phyloP scores from a whole-genome alignment of 371 early-diverging fungal genomes.

The Rhizopus delemar region DNA sequence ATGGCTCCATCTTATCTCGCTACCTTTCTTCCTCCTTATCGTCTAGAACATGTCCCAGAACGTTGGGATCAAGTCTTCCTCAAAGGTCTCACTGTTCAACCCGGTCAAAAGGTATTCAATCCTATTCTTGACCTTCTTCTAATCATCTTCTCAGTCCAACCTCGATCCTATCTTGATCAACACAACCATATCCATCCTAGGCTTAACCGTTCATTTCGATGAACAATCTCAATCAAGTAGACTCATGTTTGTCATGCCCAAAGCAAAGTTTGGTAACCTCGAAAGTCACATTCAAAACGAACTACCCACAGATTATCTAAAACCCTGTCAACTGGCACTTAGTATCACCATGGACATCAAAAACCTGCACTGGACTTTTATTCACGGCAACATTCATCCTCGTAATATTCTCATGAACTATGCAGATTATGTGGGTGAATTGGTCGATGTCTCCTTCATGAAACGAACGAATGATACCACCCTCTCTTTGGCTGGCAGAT shows the following conservation, averaged over 20 bases:
- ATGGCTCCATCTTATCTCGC: constrained; percentile 45
- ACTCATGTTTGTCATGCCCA: constrained; percentile 42
- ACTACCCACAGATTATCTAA: constrained; percentile 34
- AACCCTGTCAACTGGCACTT: constrained; percentile 36
- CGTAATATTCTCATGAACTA: constrained; percentile 43
- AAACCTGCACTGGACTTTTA: constrained; percentile 46
- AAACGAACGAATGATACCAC: constrained; percentile 22
- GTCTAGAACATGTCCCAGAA: constrained; percentile 35
- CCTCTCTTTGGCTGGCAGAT: constrained; percentile 29
- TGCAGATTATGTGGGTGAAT: constrained; percentile 43
- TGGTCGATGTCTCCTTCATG: constrained; percentile 46
- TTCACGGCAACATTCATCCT: constrained; percentile 50
- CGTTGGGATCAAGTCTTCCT: constrained; percentile 49
- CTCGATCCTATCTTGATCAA: constrained; percentile 35
- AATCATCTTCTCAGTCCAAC: constrained; percentile 23
- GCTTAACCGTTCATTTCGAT: constrained; percentile 40
- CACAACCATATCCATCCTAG: constrained; percentile 30
- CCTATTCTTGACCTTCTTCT: neutral
- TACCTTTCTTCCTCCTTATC: constrained; percentile 44
- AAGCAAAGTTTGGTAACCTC: constrained; percentile 42
- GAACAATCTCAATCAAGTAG: constrained; percentile 31
- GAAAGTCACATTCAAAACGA: constrained; percentile 33
- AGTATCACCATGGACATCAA: constrained; percentile 45
- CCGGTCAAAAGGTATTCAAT: constrained; percentile 31
- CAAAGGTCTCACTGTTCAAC: constrained; percentile 46